These are phyloP conservation scores for Brettanomyces sp. DNA, from an alignment of 805 yeast species.

Conservation along the genomic window DNA sequence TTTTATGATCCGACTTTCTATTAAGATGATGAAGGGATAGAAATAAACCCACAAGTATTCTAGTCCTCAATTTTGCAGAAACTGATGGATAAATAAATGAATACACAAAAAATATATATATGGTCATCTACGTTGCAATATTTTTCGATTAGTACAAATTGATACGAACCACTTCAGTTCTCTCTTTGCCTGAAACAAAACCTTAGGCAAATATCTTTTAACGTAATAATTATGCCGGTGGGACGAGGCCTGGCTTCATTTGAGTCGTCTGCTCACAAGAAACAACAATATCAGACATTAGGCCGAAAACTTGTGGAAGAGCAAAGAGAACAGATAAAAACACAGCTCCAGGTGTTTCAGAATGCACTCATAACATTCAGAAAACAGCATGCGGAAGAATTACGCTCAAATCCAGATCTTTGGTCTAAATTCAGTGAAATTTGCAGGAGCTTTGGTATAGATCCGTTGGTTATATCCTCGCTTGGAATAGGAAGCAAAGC, in stretches of 20 bases:
- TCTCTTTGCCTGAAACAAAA: too few species aligned
- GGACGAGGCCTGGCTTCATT: slow-evolving; percentile 23
- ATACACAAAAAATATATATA: not conserved
- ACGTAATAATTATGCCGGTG: not conserved
- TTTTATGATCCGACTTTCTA: too few species aligned
- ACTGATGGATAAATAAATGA: not conserved
- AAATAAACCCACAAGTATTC: too few species aligned
- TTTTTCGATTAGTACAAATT: too few species aligned
- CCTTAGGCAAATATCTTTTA: too few species aligned
- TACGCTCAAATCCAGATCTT: slow-evolving; percentile 53
- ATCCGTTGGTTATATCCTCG: slow-evolving; percentile 47
- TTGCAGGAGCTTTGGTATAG: slow-evolving; percentile 76
- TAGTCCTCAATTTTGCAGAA: too few species aligned
- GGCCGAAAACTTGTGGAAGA: slow-evolving; percentile 41
- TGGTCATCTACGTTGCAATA: not conserved
- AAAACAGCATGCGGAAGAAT: slow-evolving; percentile 57
- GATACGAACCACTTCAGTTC: too few species aligned
- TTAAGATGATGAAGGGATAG: too few species aligned
- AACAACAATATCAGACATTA: slow-evolving; percentile 35
- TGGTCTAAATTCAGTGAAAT: slow-evolving; percentile 65
- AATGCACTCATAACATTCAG: slow-evolving; percentile 71
- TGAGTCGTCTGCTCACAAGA: slow-evolving; percentile 12
- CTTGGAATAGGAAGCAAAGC: slow-evolving; percentile 23
- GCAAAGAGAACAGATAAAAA: slow-evolving; percentile 52
- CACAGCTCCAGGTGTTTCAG: slow-evolving; percentile 72